phyloP scores from a whole-genome alignment of 176 grass and related monocot genomes.

The Secale cereale region DNA sequence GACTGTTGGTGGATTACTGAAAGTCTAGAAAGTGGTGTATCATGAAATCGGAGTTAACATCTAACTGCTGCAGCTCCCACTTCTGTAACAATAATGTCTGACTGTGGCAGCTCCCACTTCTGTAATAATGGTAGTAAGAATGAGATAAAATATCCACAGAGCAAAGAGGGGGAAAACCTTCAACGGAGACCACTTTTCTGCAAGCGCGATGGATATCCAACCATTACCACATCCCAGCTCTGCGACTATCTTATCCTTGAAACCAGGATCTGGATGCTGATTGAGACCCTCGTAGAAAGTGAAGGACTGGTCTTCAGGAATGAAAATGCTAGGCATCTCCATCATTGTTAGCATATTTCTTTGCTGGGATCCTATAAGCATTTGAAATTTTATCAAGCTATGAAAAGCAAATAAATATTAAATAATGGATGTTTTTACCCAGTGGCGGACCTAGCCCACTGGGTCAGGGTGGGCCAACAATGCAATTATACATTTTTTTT shows the following conservation, averaged over 20 bases:
- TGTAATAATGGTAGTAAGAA: neutral
- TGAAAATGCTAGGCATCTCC: slow-evolving; percentile 97
- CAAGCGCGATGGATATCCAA: slow-evolving; percentile 96
- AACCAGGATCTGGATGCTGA: slow-evolving; percentile 64
- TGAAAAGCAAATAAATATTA: neutral
- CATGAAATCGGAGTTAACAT: neutral
- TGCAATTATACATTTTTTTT: too few species aligned
- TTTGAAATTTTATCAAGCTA: slow-evolving; percentile 24
- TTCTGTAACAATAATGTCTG: too few species aligned
- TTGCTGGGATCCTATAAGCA: slow-evolving; percentile 39
- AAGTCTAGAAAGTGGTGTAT: neutral
- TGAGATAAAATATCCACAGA: neutral
- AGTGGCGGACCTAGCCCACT: too few species aligned
- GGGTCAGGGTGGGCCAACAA: too few species aligned
- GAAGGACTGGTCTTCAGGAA: slow-evolving; percentile 66
- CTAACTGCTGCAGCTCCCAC: too few species aligned
- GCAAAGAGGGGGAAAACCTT: slow-evolving; percentile 53
- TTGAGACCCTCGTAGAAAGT: slow-evolving; percentile 98
- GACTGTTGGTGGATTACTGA: too few species aligned
- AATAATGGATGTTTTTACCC: neutral
- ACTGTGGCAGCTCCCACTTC: too few species aligned
- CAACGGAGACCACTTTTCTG: slow-evolving; percentile 71
- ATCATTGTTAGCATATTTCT: slow-evolving; percentile 53
- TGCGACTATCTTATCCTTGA: slow-evolving; percentile 70
- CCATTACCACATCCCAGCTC: slow-evolving; percentile 89